phyloP scores from a whole-genome alignment of 331 rosid genomes.

The Quercus lobata region DNA sequence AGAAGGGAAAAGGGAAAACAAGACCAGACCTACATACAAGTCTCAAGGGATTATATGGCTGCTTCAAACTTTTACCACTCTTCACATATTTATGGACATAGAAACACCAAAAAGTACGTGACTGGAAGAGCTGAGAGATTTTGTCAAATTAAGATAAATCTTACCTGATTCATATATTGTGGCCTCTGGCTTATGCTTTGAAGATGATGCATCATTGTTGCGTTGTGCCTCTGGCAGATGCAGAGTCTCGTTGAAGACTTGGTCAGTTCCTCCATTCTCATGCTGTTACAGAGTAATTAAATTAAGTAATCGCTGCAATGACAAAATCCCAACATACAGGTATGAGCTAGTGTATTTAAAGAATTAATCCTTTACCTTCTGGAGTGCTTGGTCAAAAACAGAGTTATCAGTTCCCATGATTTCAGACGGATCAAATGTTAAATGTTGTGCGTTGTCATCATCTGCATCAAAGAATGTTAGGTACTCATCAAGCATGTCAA shows the following conservation, averaged over 20 bases:
- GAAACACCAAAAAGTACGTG: not conserved
- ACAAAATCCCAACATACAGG: not conserved
- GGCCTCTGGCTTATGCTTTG: slow-evolving; percentile 26
- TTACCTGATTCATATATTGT: slow-evolving; percentile 42
- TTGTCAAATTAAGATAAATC: slow-evolving; percentile 5
- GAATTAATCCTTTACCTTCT: slow-evolving; percentile 36
- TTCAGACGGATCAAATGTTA: slow-evolving; percentile 52
- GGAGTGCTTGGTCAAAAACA: slow-evolving; percentile 29
- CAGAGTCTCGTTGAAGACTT: slow-evolving; percentile 14
- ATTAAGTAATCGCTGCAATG: slow-evolving; percentile 10
- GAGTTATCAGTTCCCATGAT: slow-evolving; percentile 26
- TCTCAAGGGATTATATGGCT: not conserved
- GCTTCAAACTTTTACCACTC: not conserved
- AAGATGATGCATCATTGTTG: slow-evolving; percentile 39
- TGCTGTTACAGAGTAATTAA: slow-evolving; percentile 32
- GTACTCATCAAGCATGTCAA: slow-evolving; percentile 59
- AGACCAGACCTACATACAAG: not conserved
- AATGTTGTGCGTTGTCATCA: slow-evolving; percentile 38
- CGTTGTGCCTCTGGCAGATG: slow-evolving; percentile 30
- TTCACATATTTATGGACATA: not conserved
- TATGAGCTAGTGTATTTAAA: not conserved
- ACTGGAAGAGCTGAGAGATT: not conserved
- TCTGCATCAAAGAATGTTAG: slow-evolving; percentile 52
- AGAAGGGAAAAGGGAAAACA: not conserved
- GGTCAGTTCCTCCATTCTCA: slow-evolving; percentile 33